These are phyloP conservation scores for Themeda triandra DNA, from an alignment of 176 grass and related monocot genomes.

Conservation along the genomic window DNA sequence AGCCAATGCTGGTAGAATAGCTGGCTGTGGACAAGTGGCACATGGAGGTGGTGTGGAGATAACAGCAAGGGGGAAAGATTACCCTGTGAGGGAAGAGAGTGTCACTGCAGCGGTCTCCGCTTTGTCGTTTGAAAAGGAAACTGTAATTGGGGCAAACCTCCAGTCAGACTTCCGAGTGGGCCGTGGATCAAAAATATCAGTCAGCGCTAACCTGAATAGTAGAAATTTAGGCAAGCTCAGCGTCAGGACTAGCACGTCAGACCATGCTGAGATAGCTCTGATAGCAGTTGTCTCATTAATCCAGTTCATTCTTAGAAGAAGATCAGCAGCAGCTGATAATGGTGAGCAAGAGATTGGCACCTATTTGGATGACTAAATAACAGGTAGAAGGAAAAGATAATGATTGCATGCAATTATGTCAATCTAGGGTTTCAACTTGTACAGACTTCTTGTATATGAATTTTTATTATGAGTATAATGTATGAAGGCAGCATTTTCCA, in stretches of 20 bases:
- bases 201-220: slow-evolving; percentile 71
- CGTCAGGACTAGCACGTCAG: slow-evolving; percentile 67
- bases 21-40: slow-evolving; percentile 64
- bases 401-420: background rate
- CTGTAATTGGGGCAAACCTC: slow-evolving; percentile 57
- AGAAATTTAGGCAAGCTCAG: slow-evolving; percentile 69
- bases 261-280: slow-evolving; percentile 64
- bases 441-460: slow-evolving; percentile 27
- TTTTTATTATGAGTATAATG: no score
- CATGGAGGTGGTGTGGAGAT: slow-evolving; percentile 69
- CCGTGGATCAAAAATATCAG: slow-evolving; percentile 53
- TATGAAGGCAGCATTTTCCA: slow-evolving; percentile 1
- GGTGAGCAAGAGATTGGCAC: slow-evolving; percentile 12
- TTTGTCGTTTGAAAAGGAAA: slow-evolving; percentile 66
- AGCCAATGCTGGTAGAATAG: slow-evolving; percentile 58
- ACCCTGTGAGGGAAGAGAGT: slow-evolving; percentile 78
- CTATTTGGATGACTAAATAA: slow-evolving; percentile 27
- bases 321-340: slow-evolving; percentile 18
- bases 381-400: background rate
- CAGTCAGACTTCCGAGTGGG: slow-evolving; percentile 70
- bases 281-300: slow-evolving; percentile 57
- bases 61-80: slow-evolving; percentile 67
- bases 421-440: slow-evolving; percentile 32
- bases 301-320: slow-evolving; percentile 67
- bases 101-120: slow-evolving; percentile 35